Conservation (phyloP, 148 eudicot species). For the Camellia granthamiana region DNA sequence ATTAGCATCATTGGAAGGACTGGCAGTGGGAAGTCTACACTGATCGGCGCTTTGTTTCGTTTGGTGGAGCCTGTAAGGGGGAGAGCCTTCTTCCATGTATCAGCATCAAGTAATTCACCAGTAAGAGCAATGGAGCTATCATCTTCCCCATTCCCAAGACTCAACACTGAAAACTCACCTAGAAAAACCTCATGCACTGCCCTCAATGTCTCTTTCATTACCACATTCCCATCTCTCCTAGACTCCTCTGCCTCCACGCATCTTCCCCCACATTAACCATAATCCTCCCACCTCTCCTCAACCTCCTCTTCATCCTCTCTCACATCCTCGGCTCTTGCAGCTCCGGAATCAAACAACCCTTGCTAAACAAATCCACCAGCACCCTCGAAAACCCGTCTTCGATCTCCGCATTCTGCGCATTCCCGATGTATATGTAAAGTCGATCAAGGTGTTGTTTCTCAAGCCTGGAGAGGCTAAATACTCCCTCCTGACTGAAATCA, state of each 20-base stretch:
- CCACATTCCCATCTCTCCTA: constrained; percentile 53
- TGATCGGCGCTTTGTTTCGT: too few species aligned
- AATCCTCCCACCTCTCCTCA: constrained; percentile 80
- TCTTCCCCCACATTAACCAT: constrained; percentile 96
- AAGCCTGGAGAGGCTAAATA: constrained; percentile 50
- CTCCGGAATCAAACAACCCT: constrained; percentile 70
- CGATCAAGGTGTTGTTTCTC: constrained; percentile 42
- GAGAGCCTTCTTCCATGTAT: constrained; percentile 57
- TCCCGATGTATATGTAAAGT: constrained; percentile 51
- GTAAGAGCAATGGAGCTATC: constrained; percentile 81
- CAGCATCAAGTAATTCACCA: constrained; percentile 51
- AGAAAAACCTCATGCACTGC: constrained; percentile 67
- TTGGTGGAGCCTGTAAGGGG: too few species aligned
- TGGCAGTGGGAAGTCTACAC: too few species aligned
- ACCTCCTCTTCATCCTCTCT: constrained; percentile 50
- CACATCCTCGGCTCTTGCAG: constrained; percentile 67
- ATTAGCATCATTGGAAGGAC: too few species aligned
- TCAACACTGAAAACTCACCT: constrained; percentile 51
- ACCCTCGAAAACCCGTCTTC: constrained; percentile 61
- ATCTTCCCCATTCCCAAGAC: constrained; percentile 53
- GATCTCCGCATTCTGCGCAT: constrained; percentile 50
- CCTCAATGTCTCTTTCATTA: constrained; percentile 70
- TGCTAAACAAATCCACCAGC: constrained; percentile 71
- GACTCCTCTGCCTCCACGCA: constrained; percentile 85
- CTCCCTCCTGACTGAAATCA: constrained; percentile 63